Percentiles rank a stretch among this genome's conserved stretches.
phyloP scores from a whole-genome alignment of 495 filamentous ascomycete genomes.

The Aspergillus carlsbadensis region DNA sequence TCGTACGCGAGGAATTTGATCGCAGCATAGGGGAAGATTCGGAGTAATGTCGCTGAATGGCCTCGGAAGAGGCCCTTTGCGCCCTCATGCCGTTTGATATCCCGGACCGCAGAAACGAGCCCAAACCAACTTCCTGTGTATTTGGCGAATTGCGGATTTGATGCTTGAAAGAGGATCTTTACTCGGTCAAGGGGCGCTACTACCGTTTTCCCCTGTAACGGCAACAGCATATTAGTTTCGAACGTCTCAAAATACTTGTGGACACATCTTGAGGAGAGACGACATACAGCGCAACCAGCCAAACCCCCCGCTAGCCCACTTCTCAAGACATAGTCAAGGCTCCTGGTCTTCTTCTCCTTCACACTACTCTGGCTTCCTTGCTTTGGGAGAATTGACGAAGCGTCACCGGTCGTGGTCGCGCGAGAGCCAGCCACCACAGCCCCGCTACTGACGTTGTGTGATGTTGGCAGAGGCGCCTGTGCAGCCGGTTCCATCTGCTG shows the following conservation, averaged over 20 bases:
- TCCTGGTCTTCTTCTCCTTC: slow-evolving; percentile 62
- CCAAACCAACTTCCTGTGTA: slow-evolving; percentile 88
- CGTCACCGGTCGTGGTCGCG: slow-evolving; percentile 13
- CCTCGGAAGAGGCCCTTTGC: slow-evolving; percentile 79
- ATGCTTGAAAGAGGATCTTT: slow-evolving; percentile 97
- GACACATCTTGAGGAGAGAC: neutral
- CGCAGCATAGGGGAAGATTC: slow-evolving; percentile 95
- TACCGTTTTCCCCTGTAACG: slow-evolving; percentile 90
- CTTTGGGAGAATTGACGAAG: slow-evolving; percentile 7
- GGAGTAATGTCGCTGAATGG: slow-evolving; percentile 88
- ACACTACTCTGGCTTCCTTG: slow-evolving; percentile 20
- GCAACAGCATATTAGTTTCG: slow-evolving; percentile 6
- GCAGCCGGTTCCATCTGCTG: slow-evolving; percentile 38
- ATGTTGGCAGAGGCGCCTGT: slow-evolving; percentile 26
- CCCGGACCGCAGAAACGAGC: slow-evolving; percentile 69
- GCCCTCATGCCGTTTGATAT: slow-evolving; percentile 78
- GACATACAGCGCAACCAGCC: slow-evolving; percentile 80
- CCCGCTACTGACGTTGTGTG: slow-evolving; percentile 19
- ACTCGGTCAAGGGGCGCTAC: slow-evolving; percentile 96
- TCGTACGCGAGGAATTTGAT: slow-evolving; percentile 99
- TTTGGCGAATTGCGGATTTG: slow-evolving; percentile 88
- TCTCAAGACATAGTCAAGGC: slow-evolving; percentile 75
- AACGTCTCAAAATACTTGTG: neutral
- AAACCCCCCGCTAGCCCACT: slow-evolving; percentile 83
- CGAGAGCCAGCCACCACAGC: slow-evolving; percentile 15